Conservation (phyloP, 2,329 filamentous ascomycete genomes). For the Remersonia thermophila region DNA sequence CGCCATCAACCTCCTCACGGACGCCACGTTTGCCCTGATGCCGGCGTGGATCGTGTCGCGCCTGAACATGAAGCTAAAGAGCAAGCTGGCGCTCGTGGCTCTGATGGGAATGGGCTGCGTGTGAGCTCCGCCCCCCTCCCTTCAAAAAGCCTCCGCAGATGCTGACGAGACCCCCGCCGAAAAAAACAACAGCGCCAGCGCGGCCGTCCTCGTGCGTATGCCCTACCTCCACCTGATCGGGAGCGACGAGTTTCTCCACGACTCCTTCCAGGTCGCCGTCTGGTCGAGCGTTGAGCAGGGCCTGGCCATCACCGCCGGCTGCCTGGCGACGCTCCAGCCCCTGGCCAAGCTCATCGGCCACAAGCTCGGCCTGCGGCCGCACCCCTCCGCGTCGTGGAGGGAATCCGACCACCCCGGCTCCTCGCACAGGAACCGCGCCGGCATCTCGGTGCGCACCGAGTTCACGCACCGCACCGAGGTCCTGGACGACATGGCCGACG, state of each 20-base stretch:
- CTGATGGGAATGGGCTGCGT: slow-evolving; percentile 45
- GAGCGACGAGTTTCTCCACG: slow-evolving; percentile 30
- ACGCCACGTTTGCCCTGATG: slow-evolving; percentile 39
- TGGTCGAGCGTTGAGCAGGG: slow-evolving; percentile 37
- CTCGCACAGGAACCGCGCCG: background rate
- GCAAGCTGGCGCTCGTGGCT: slow-evolving; percentile 38
- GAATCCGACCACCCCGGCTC: background rate
- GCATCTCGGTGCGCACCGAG: slow-evolving; percentile 8
- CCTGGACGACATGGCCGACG: background rate
- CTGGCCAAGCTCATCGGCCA: slow-evolving; percentile 25
- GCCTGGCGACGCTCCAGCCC: slow-evolving; percentile 34
- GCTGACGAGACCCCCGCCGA: no score
- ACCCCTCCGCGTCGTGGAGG: background rate
- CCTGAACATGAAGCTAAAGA: slow-evolving; percentile 39
- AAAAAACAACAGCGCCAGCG: slow-evolving; percentile 28
- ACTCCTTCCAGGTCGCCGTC: slow-evolving; percentile 32
- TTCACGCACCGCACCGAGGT: slow-evolving; percentile 4
- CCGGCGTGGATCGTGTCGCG: slow-evolving; percentile 42
- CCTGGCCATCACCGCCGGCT: slow-evolving; percentile 36
- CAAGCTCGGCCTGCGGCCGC: slow-evolving; percentile 17
- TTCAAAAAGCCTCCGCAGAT: background rate
- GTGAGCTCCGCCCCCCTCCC: slow-evolving; percentile 20
- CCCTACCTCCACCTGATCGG: slow-evolving; percentile 18
- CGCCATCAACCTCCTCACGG: slow-evolving; percentile 34
- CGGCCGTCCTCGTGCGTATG: slow-evolving; percentile 31